Evolutionary conservation across 371 early-diverging fungal genomes (phyloP).

Genomic region (Mucor racemosus): DNA sequence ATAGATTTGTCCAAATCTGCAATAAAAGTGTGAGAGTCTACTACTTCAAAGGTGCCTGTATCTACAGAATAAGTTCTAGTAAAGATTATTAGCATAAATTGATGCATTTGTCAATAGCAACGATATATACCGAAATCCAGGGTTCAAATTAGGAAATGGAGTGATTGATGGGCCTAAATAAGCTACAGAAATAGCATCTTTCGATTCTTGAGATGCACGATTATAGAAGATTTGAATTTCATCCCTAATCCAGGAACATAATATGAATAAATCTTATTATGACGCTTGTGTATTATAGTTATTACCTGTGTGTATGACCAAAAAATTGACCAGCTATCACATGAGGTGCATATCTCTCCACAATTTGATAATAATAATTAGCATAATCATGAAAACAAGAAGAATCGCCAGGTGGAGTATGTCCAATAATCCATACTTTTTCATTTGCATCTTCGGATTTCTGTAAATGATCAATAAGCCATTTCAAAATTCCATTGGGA

Average conservation of each 20-base stretch:
- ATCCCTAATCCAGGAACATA: slow-evolving; percentile 36
- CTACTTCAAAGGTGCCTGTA: slow-evolving; percentile 58
- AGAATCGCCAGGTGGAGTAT: slow-evolving; percentile 57
- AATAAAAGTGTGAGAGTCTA: slow-evolving; percentile 60
- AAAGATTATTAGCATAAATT: not conserved
- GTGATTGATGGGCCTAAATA: slow-evolving; percentile 64
- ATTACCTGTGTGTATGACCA: slow-evolving; percentile 63
- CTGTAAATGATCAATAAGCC: slow-evolving; percentile 59
- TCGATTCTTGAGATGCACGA: slow-evolving; percentile 34
- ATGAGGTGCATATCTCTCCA: slow-evolving; percentile 64
- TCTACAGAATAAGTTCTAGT: slow-evolving; percentile 57
- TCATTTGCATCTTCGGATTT: slow-evolving; percentile 57
- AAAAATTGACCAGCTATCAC: slow-evolving; percentile 67
- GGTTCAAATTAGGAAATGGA: slow-evolving; percentile 56
- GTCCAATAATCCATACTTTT: slow-evolving; percentile 66
- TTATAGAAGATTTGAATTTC: slow-evolving; percentile 59
- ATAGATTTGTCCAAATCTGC: slow-evolving; percentile 54
- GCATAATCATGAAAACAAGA: slow-evolving; percentile 66
- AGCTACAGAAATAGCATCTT: slow-evolving; percentile 53
- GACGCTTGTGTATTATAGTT: not conserved
- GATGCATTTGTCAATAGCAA: not conserved
- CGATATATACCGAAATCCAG: slow-evolving; percentile 55
- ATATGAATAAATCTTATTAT: not conserved
- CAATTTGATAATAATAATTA: slow-evolving; percentile 60
- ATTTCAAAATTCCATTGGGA: slow-evolving; percentile 56